A percentile compares a stretch with the other conserved stretches of the same genome.
Conservation (phyloP, 768 basidiomycete species). For the Rubroboletus pulcherrimus region DNA sequence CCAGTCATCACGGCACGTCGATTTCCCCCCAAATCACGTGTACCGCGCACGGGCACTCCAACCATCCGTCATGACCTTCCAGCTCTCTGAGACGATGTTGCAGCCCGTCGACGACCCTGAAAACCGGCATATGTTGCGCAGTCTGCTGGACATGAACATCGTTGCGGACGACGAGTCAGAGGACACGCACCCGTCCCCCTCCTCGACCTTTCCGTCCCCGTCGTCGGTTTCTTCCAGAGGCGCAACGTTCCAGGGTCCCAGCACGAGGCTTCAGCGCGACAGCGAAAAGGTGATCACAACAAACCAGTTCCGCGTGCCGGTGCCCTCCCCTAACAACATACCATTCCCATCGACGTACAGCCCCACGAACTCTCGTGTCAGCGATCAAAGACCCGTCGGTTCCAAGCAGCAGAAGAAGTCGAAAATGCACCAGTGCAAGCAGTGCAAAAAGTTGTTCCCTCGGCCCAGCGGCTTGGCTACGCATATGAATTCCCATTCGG, state of each 20-base stretch:
- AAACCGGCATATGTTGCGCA: constrained; percentile 17
- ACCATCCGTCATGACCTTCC: constrained; percentile 31
- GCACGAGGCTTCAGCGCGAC: constrained; percentile 24
- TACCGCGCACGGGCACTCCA: constrained; percentile 15
- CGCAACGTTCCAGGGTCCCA: constrained; percentile 17
- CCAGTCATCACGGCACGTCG: constrained; percentile 12
- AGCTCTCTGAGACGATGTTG: constrained; percentile 22
- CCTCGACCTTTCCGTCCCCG: background rate
- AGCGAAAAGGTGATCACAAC: constrained; percentile 1
- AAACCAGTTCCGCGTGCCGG: constrained; percentile 13
- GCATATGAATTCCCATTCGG: constrained; percentile 53
- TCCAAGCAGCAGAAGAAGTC: constrained; percentile 32
- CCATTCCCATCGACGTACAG: constrained; percentile 11
- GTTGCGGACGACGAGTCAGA: constrained; percentile 15
- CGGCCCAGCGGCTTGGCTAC: constrained; percentile 50
- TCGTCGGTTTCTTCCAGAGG: constrained; percentile 5
- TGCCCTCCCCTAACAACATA: background rate
- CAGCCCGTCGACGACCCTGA: constrained; percentile 29
- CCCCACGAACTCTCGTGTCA: background rate
- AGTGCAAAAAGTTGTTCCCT: constrained; percentile 45
- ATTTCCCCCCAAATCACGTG: constrained; percentile 1
- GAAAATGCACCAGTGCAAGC: constrained; percentile 48
- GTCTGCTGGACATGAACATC: constrained; percentile 15
- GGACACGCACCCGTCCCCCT: constrained; percentile 3
- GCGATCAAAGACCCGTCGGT: constrained; percentile 11